Evolutionary conservation across 2,329 filamentous ascomycete genomes (phyloP), one percentile per base, ranked within the genome.

Genomic region (Phialocephala subalpina): DNA sequence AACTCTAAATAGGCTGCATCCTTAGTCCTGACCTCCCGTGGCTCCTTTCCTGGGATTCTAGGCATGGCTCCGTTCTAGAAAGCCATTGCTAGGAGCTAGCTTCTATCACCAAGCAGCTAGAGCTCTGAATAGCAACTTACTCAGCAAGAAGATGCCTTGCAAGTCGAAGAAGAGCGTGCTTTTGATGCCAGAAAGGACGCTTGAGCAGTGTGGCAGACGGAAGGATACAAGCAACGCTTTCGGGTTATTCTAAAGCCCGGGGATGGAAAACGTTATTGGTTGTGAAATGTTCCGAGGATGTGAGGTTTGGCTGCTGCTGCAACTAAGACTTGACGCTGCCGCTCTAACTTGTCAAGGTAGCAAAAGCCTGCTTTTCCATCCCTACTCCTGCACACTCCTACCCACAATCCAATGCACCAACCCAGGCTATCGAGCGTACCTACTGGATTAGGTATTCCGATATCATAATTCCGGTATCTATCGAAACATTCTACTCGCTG

Each of bases 1-100:
- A 22, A 49, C 20, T 49, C 45, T 49, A 49, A 49, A 14, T 11
- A 49, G 22, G 45, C 45, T 49, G 45, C 45, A 49, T 25, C 45
- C 45, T 49, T 49, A 3, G 1, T 7, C 9, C n/a, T 14, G 12
- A n/a, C n/a, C n/a, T n/a, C 14, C 12, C 18, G 14, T 42, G 5
- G 4, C 29, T 33, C 29, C 29, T 33, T 33, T 33, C 29, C 29
- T 33, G 29, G 29, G 29, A 33, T 33, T 9, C 29, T 5, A 33
- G 29, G 29, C 29, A 33, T 4, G 9, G 9, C 29, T 9, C 4
- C 6, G 16, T 42, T n/a, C n/a, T n/a, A 18, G 40, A 25, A 49
- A 49, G n/a, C 12, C 45, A 49, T 12, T n/a, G n/a, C 45, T 22
- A 49, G 20, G 45, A 49, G 45, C 45, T 49, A 11, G 45, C 11